A percentile compares a stretch with the other conserved stretches of the same genome.
phyloP scores from a whole-genome alignment of 495 filamentous ascomycete species.

The Massariosphaeria phaeospora region DNA sequence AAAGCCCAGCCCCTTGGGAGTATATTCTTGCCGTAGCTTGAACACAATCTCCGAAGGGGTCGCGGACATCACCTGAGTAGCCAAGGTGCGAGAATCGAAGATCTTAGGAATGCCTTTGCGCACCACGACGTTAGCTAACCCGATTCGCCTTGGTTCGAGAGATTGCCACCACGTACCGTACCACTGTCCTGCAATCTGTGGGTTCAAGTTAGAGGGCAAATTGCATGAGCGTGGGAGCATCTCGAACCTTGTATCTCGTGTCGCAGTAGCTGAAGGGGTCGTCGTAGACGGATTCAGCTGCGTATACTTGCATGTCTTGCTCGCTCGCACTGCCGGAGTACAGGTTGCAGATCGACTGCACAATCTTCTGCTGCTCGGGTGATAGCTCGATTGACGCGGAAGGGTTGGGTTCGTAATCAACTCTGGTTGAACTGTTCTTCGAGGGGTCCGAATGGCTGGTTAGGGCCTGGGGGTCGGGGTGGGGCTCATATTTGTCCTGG shows the following conservation, averaged over 20 bases:
- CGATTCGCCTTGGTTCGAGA: too few species aligned
- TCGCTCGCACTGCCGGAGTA: constrained; percentile 48
- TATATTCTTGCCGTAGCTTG: constrained; percentile 48
- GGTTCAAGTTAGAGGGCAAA: too few species aligned
- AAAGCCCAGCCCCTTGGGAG: constrained; percentile 37
- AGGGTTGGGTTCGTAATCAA: constrained; percentile 47
- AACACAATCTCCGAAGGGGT: constrained; percentile 40
- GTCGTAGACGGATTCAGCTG: constrained; percentile 46
- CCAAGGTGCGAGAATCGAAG: constrained; percentile 42
- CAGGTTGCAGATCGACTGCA: constrained; percentile 41
- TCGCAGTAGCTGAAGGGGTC: constrained; percentile 50
- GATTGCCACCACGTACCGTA: constrained; percentile 46
- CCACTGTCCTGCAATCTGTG: constrained; percentile 51
- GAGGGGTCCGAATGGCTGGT: too few species aligned
- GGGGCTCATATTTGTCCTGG: too few species aligned
- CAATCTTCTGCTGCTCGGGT: constrained; percentile 38
- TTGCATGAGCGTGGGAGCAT: too few species aligned
- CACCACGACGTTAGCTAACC: too few species aligned
- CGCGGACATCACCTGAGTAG: constrained; percentile 42
- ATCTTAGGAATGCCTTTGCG: constrained; percentile 40
- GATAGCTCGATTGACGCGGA: constrained; percentile 39
- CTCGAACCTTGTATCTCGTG: constrained; percentile 48
- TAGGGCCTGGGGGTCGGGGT: too few species aligned
- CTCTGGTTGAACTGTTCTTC: constrained; percentile 37
- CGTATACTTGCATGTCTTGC: constrained; percentile 49